phyloP scores from a whole-genome alignment of 2,329 filamentous ascomycete species.

The Fusarium incarnatum region DNA sequence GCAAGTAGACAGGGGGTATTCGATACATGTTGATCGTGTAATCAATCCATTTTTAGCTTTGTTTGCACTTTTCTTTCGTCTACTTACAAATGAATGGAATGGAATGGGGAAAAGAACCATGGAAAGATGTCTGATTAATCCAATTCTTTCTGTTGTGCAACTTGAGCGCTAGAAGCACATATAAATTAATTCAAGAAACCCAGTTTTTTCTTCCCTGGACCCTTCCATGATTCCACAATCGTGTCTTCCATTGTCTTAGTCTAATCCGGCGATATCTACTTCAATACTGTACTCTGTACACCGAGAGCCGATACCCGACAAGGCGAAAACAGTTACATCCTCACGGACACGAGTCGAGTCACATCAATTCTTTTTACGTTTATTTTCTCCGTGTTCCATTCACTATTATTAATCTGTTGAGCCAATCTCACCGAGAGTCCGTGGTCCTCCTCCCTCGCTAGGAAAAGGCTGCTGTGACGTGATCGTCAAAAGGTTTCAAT shows the following conservation, averaged over 20 bases:
- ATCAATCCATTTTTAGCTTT: neutral
- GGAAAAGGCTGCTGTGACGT: constrained; percentile 40
- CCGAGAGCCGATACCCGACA: constrained; percentile 41
- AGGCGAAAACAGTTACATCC: constrained; percentile 18
- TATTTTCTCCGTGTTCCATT: constrained; percentile 5
- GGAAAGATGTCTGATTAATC: constrained; percentile 4
- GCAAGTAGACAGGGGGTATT: constrained; percentile 21
- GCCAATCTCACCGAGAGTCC: constrained; percentile 4
- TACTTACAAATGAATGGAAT: constrained; percentile 32
- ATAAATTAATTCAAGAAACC: constrained; percentile 22
- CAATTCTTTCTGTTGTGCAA: constrained; percentile 17
- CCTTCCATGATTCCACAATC: constrained; percentile 35
- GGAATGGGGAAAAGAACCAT: neutral
- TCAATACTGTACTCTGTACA: constrained; percentile 30
- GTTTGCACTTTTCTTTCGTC: neutral
- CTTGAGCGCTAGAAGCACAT: constrained; percentile 13
- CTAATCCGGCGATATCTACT: constrained; percentile 26
- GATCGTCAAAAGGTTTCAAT: constrained; percentile 38
- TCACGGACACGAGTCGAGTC: constrained; percentile 23
- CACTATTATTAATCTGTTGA: constrained; percentile 4
- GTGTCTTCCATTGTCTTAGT: neutral
- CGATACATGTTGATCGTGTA: neutral
- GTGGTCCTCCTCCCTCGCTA: constrained; percentile 24
- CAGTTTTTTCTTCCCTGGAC: constrained; percentile 27
- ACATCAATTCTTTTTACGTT: constrained; percentile 39